Conservation (phyloP, 2,329 filamentous ascomycete species). For the Dactylellina leptospora region DNA sequence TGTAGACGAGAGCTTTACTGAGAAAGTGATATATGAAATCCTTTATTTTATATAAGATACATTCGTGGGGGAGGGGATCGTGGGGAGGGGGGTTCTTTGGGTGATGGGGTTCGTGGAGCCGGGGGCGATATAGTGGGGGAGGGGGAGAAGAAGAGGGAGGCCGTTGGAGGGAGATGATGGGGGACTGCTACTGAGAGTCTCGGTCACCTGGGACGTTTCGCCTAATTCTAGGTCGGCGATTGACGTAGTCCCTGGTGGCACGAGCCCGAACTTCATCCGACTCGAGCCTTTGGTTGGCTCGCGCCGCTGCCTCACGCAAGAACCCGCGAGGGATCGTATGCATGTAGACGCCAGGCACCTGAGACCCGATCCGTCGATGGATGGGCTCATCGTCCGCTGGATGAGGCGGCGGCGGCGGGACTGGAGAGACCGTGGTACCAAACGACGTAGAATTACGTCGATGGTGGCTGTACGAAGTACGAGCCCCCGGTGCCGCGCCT, state of each 20-base stretch:
- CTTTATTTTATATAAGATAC: too few species aligned
- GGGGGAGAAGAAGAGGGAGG: too few species aligned
- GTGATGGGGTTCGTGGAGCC: background rate
- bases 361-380: background rate
- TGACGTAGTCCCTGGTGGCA: background rate
- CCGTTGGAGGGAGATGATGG: too few species aligned
- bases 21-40: too few species aligned
- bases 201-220: too few species aligned
- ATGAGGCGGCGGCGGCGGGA: background rate
- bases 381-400: background rate
- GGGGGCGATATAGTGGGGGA: background rate
- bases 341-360: background rate
- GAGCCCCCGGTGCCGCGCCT: too few species aligned
- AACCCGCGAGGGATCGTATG: conserved; percentile 21
- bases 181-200: background rate
- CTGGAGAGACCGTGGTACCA: background rate
- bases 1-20: too few species aligned
- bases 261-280: background rate
- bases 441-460: conserved; percentile 15
- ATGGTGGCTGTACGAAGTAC: too few species aligned
- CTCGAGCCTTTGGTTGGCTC: conserved; percentile 14
- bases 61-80: too few species aligned
- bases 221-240: conserved; percentile 16
- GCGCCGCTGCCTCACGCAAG: conserved; percentile 10
- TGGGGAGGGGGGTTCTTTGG: background rate